Evolutionary conservation across 2,329 filamentous ascomycete genomes (phyloP), one percentile per base, ranked within the genome.

Genomic region (Fusarium torulosum): DNA sequence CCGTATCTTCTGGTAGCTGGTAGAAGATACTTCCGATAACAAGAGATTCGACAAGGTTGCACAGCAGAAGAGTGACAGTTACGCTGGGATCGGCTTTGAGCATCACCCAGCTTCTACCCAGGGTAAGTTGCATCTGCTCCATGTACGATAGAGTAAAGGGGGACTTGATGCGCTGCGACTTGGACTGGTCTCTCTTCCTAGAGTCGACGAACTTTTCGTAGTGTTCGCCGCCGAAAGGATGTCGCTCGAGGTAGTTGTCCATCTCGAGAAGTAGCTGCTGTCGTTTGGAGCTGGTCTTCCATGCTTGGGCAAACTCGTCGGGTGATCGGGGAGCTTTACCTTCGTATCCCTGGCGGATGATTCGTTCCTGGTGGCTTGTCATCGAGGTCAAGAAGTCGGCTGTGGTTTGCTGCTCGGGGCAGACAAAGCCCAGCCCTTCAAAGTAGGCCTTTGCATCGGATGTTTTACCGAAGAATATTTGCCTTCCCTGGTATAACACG

Each of bases 331-430:
- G 78, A 0, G 77, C 76, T 27, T 67, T 74, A 10, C 66, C 67
- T 53, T 79, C 73, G 23, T 69, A 78, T 5, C 78, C 79, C 7
- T 70, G 66, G 20, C 71, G 75, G 14, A 78, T 63, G 17, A 76
- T 58, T 23, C 79, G 77, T 64, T 80, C 79, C 7, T 73, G 67
- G 4, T 77, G 75, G 14, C 72, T 77, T 4, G 83, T 85, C 40
- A 86, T 81, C 0, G 83, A 83, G 2, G 71, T 92, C 31, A 93
- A 77, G 77, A 92, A 93, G 72, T 93, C 91, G 4, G 90, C 87
- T 2, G 90, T 92, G 0, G 90, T 93, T 70, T 89, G 79, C 31
- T 81, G 75, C 4, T 76, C 74, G 2, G 80, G 79, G 19, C 77
- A 90, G n/a, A 85, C 79, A 63, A 91, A 92, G 0, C 90, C 90